Evolutionary conservation across 257 asterid species (phyloP).

Genomic region (Primulina tabacum): DNA sequence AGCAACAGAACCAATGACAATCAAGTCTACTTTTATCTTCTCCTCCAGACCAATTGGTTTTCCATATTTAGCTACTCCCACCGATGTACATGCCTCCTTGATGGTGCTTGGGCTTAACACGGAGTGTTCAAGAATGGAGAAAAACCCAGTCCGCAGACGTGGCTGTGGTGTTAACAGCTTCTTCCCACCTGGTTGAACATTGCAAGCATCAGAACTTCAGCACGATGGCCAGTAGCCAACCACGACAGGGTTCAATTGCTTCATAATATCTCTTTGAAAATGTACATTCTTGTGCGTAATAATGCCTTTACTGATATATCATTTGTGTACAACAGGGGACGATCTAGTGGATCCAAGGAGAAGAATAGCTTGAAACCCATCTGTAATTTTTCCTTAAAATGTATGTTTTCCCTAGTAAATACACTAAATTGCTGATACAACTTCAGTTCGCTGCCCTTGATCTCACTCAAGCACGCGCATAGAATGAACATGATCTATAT

Average conservation of each 20-base stretch:
- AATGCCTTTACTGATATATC: background rate
- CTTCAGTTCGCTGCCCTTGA: background rate
- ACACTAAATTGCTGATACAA: background rate
- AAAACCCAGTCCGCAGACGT: slow-evolving; percentile 89
- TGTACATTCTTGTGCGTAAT: background rate
- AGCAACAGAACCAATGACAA: slow-evolving; percentile 90
- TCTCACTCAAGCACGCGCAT: background rate
- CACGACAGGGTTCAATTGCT: background rate
- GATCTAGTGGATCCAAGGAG: background rate
- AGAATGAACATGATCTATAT: background rate
- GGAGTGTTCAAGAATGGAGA: slow-evolving; percentile 65
- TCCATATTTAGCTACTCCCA: slow-evolving; percentile 87
- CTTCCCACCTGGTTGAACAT: slow-evolving; percentile 52
- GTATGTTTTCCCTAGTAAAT: background rate
- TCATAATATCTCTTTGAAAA: background rate
- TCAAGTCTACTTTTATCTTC: slow-evolving; percentile 82
- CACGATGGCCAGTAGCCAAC: slow-evolving; percentile 14
- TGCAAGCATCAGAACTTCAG: slow-evolving; percentile 9
- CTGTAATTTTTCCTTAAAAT: too few species aligned
- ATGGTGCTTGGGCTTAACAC: slow-evolving; percentile 50
- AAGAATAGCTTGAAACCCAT: background rate
- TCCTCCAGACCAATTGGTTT: slow-evolving; percentile 81
- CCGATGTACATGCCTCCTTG: slow-evolving; percentile 91
- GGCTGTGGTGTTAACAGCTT: slow-evolving; percentile 92
- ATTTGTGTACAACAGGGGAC: background rate